Base-by-base conservation (phyloP, 2,329 filamentous ascomycete genomes). In the Paecilomyces formosus region DNA sequence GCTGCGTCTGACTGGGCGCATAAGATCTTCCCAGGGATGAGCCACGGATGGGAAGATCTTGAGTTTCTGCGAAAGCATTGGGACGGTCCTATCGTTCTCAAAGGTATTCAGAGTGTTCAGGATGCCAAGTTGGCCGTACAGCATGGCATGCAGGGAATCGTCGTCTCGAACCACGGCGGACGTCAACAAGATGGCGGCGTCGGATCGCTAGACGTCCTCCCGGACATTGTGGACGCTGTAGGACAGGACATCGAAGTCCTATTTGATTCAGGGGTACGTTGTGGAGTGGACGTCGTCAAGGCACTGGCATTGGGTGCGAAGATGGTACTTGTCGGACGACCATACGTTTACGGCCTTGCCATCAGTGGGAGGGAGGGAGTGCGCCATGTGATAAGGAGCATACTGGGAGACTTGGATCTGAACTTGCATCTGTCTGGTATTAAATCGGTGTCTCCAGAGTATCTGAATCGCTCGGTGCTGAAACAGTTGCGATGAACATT, bases 241-340 rank as follows among this genome's bases (percentile, higher is more conserved):
- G 22, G 50, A 28, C 22, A 52, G 11, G 22, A 28, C 12, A 28
- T 52, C 9, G 22, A 24, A 24, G 50, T 52, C 21, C 11, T 52
- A 13, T 28, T 52, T 15, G 87, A 89, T 64, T 81, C 78, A 11
- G 82, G 83, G 0, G 79, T 85, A 30, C 67, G 83, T 50, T 77
- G 79, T 12, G 83, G 82, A 0, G 80, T 77, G 0, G 83, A 86
- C 65, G 76, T 85, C 11, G 80, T 85, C 71, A 85, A 85, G 66
- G 82, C 82, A 0, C 67, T 83, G 2, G 78, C 79, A 2, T 66
- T 83, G 1, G 81, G 80, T 2, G 81, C 80, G 0, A 72, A 81
- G 55, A 81, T 73, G 66, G 78, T 72, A 58, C 83, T 71, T 77
- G 68, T 81, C 5, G 80, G 81, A 0, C 64, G 80, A 21, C 75